Evolutionary conservation across 495 filamentous ascomycete species (phyloP).

Genomic region (Daldinia concentrica): DNA sequence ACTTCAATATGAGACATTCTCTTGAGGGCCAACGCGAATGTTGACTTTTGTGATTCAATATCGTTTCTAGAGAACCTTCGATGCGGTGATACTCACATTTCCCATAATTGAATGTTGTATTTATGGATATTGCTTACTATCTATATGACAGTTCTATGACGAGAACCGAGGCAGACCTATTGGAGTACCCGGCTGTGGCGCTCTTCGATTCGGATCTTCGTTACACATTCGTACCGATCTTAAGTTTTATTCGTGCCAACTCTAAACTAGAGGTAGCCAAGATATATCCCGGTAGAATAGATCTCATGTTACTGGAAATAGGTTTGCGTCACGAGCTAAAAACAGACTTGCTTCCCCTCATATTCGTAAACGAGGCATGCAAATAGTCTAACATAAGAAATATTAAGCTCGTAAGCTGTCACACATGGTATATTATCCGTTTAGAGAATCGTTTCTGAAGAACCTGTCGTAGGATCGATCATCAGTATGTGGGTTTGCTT

Average conservation of each 20-base stretch:
- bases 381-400: background rate
- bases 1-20: slow-evolving; percentile 7
- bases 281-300: background rate
- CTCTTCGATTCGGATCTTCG: background rate
- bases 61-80: background rate
- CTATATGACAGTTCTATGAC: background rate
- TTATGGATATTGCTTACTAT: background rate
- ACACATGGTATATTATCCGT: background rate
- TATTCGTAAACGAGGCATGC: too few relatives aligned
- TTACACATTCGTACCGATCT: background rate
- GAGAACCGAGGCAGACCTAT: background rate
- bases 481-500: background rate
- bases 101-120: background rate
- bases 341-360: background rate
- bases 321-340: background rate
- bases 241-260: background rate
- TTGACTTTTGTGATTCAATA: background rate
- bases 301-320: background rate
- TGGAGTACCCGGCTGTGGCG: background rate
- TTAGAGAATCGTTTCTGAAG: background rate
- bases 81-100: background rate
- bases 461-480: background rate
- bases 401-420: background rate
- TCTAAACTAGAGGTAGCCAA: background rate
- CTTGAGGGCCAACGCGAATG: background rate